Base-by-base conservation (phyloP, 345 rosid genomes). In the Turritis glabra region DNA sequence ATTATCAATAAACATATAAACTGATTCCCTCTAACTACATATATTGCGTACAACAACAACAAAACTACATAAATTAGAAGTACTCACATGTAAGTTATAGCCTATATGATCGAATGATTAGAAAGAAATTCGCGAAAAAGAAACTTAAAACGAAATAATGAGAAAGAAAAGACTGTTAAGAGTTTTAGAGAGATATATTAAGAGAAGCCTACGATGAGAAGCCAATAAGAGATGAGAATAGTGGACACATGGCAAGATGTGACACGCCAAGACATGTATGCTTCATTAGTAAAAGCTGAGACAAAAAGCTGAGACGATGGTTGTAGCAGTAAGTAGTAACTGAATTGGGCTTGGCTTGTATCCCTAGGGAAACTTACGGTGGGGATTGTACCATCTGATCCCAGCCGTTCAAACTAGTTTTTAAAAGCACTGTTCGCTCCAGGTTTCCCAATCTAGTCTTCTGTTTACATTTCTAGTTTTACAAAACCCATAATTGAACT, bases 251-350 rank as follows among this genome's bases (percentile, higher is more conserved):
- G 67, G 53, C 65, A n/a, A 67, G 62, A 40, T 48, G 65, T 67
- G 73, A 67, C 8, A 38, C 7, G 68, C 27, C 13, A 50, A 27
- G 9, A 38, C 25, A 38, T 38, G 73, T 75, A 67, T 66, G 32
- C 60, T 38, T 74, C 67, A 58, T 58, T 47, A 58, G 78, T 67
- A 58, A 75, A 74, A 65, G 71, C 72, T 65, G 77, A n/a, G 65
- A 73, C 65, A 56, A 55, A 53, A 75, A 59, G 73, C 73, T 75
- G 79, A 75, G 54, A 67, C 74, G 68, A 75, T 75, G 69, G 79
- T 67, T 75, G 73, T 67, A 0, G 55, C 67, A 66, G 67, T 67
- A 75, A 48, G 33, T 27, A 67, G 73, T 67, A 59, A 75, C 63
- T 59, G 68, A 59, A 58, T 40, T 75, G 55, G 79, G 61, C 54